Base-by-base conservation (phyloP, 2,329 filamentous ascomycete species). In the Aspergillus vadensis region DNA sequence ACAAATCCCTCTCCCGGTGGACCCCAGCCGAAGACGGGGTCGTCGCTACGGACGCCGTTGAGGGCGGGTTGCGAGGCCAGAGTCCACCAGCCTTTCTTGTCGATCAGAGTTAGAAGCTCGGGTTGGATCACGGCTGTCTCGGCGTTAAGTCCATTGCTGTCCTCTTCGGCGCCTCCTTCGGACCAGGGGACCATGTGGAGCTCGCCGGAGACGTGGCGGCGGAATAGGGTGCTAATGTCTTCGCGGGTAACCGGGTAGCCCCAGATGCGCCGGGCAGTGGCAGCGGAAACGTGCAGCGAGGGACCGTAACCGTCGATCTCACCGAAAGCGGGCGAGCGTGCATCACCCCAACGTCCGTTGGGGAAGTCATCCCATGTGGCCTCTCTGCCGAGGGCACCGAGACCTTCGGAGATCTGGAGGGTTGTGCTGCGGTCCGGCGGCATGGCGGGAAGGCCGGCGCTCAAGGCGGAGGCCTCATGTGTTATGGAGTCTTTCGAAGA, bases 301-400 rank as follows among this genome's bases (percentile, higher is more conserved):
- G 96, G 92, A 10, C 95, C 95, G 73, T 98, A 98, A n/a, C 94
- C 94, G 72, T 98, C 93, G 61, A 97, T 97, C 76, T 97, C 92
- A 70, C 94, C 94, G 73, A 96, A 98, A 0, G 94, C 94, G 1
- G 92, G 92, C 2, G 92, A 97, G 55, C 94, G 86, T 4, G 93
- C 91, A 71, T 97, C 94, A 73, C 94, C 94, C 88, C 94, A 98
- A 58, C 94, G 87, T 27, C 94, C 95, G 80, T 98, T 98, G 64
- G 94, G 94, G 76, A 92, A 99, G 70, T 99, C 95, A 71, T 99
- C 95, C 95, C 95, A 99, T 0, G 95, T 99, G 36, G 95, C 95
- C 81, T 98, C 94, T 53, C 95, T 86, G 10, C 94, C 95, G 6
- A 97, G 82, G 3, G 90, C 85, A 23, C 94, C 95, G 71, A 97